Percentiles rank a stretch among this genome's conserved stretches.
phyloP scores from a whole-genome alignment of 768 basidiomycete genomes.

The Cubamyces lactineus region DNA sequence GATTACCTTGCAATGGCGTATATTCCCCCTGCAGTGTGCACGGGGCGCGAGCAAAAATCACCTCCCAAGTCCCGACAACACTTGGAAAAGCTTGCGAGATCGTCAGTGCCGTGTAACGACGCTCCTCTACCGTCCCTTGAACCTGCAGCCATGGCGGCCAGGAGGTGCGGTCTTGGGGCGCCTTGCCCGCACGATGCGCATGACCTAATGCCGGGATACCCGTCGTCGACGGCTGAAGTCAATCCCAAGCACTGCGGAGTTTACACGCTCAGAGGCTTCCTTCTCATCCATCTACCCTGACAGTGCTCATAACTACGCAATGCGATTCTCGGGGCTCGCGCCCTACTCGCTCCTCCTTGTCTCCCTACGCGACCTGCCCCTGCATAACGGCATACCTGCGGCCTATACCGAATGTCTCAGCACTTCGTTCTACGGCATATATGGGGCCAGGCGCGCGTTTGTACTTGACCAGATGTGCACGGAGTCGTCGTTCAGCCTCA shows the following conservation, averaged over 20 bases:
- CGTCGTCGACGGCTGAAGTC: neutral
- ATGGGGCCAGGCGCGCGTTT: slow-evolving; percentile 55
- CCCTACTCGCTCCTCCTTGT: slow-evolving; percentile 39
- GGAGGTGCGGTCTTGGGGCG: neutral
- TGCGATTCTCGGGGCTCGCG: slow-evolving; percentile 13
- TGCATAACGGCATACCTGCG: slow-evolving; percentile 25
- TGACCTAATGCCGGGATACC: neutral
- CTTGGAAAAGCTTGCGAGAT: too few relatives aligned
- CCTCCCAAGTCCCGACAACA: too few relatives aligned
- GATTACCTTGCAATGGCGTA: neutral
- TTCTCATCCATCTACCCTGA: neutral
- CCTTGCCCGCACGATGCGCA: neutral
- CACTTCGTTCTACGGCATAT: slow-evolving; percentile 57
- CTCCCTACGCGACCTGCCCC: slow-evolving; percentile 44
- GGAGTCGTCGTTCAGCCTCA: slow-evolving; percentile 25
- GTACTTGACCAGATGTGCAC: slow-evolving; percentile 45
- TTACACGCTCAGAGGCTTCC: neutral
- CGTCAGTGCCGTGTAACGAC: neutral
- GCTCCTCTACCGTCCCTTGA: neutral
- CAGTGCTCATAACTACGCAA: neutral
- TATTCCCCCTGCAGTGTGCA: too few relatives aligned
- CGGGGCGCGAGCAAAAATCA: neutral
- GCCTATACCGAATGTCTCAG: slow-evolving; percentile 47
- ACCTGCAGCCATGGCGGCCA: neutral
- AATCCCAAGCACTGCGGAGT: neutral